These are phyloP conservation scores for Mucor irregularis DNA, from an alignment of 371 early-diverging fungal genomes.

Conservation along the genomic window DNA sequence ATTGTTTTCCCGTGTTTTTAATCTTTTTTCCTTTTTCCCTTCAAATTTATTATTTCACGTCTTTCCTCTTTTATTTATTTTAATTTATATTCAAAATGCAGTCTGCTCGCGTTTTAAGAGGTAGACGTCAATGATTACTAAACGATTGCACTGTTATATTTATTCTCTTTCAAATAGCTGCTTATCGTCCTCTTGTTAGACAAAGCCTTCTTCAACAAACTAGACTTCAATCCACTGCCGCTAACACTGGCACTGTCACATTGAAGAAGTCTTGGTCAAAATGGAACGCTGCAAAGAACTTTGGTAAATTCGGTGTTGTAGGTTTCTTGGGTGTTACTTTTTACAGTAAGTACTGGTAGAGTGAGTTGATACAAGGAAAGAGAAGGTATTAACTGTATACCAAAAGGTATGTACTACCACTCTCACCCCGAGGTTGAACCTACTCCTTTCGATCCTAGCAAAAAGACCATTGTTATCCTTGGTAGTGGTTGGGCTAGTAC, in stretches of 20 bases:
- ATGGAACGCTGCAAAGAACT: constrained; percentile 20
- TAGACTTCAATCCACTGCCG: constrained; percentile 23
- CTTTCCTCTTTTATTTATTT: too few species aligned
- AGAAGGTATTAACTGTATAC: neutral
- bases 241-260: constrained; percentile 2
- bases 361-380: too few species aligned
- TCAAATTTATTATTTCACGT: neutral
- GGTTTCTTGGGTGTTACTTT: constrained; percentile 23
- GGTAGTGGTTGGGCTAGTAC: constrained; percentile 90
- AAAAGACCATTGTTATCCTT: constrained; percentile 82
- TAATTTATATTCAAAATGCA: constrained; percentile 12
- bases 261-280: constrained; percentile 17
- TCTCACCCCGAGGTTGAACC: constrained; percentile 66
- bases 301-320: constrained; percentile 16
- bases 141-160: neutral
- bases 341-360: constrained; percentile 13
- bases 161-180: constrained; percentile 8
- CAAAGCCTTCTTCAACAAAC: constrained; percentile 20
- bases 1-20: constrained; percentile 13
- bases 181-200: constrained; percentile 21
- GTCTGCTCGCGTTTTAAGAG: constrained; percentile 13
- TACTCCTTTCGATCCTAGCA: constrained; percentile 67
- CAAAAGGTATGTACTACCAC: constrained; percentile 49
- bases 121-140: neutral
- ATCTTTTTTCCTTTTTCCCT: constrained; percentile 7